Evolutionary conservation across 2,329 filamentous ascomycete species (phyloP).

Genomic region (Cladophialophora immunda): DNA sequence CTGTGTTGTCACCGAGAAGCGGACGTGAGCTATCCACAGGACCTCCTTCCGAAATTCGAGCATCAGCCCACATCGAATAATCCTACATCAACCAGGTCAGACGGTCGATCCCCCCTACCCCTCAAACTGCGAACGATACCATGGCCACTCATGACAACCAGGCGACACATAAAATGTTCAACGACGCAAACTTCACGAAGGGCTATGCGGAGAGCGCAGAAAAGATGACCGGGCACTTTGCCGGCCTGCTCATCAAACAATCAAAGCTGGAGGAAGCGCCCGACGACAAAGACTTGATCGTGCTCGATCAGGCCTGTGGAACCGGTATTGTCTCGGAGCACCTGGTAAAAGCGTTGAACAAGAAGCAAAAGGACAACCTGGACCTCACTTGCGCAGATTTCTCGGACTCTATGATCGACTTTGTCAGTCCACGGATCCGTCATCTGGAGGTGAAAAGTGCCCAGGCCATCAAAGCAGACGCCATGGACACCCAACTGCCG

Average conservation of each 20-base stretch:
- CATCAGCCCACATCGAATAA: background rate
- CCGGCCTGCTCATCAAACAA: slow-evolving; percentile 43
- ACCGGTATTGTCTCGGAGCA: slow-evolving; percentile 59
- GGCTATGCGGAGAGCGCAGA: slow-evolving; percentile 41
- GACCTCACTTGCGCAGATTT: slow-evolving; percentile 61
- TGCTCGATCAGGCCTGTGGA: slow-evolving; percentile 65
- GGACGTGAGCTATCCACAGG: background rate
- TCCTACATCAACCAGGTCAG: background rate
- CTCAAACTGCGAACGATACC: background rate
- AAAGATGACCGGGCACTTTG: slow-evolving; percentile 45
- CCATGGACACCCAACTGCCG: slow-evolving; percentile 55
- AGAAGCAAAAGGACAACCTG: slow-evolving; percentile 53
- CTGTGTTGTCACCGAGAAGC: background rate
- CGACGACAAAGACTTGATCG: slow-evolving; percentile 40
- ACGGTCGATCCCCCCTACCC: background rate
- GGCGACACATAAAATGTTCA: slow-evolving; percentile 16
- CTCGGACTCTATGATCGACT: slow-evolving; percentile 53
- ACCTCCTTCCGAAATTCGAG: background rate
- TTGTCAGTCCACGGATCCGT: slow-evolving; percentile 51
- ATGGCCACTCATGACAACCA: slow-evolving; percentile 15
- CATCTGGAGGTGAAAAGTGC: slow-evolving; percentile 58
- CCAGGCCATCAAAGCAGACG: slow-evolving; percentile 56
- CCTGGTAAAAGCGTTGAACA: slow-evolving; percentile 53
- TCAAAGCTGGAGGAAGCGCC: slow-evolving; percentile 40
- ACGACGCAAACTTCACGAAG: slow-evolving; percentile 22